Percentiles rank a stretch among this genome's conserved stretches.
Evolutionary conservation across 2,329 filamentous ascomycete genomes (phyloP).

Genomic region (Xylaria sp.): DNA sequence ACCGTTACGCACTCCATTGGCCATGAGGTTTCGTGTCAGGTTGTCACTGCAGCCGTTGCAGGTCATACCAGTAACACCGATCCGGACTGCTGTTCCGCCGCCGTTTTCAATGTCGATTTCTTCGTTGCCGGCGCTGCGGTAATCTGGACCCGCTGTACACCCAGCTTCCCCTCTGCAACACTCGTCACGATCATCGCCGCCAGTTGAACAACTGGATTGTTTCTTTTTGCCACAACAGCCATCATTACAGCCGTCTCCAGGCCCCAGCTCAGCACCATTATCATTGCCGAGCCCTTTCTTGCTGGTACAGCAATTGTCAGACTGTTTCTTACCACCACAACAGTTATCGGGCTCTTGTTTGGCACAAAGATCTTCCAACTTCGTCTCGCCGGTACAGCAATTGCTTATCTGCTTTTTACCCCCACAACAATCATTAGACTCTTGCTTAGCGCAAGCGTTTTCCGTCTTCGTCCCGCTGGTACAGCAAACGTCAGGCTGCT

Average conservation of each 20-base stretch:
- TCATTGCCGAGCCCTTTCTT: slow-evolving; percentile 8
- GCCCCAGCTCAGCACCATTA: not conserved
- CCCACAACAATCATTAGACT: too few relatives aligned
- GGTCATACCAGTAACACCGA: slow-evolving; percentile 23
- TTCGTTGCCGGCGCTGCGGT: not conserved
- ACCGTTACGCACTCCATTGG: slow-evolving; percentile 19
- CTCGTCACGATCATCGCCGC: not conserved
- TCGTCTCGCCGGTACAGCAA: too few relatives aligned
- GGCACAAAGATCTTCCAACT: too few relatives aligned
- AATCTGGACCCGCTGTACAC: not conserved
- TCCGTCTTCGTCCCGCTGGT: too few relatives aligned
- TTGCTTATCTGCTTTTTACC: too few relatives aligned
- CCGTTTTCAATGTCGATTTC: slow-evolving; percentile 3
- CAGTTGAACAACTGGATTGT: not conserved
- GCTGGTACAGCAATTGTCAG: not conserved
- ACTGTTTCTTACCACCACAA: not conserved
- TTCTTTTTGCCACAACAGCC: not conserved
- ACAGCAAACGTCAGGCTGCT: too few relatives aligned
- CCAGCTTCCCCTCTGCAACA: not conserved
- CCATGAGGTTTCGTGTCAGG: slow-evolving; percentile 15
- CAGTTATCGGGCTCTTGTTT: not conserved
- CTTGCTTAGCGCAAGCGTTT: too few relatives aligned
- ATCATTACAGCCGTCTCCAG: not conserved
- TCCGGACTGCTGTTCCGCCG: slow-evolving; percentile 1
- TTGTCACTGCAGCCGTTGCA: slow-evolving; percentile 27